Evolutionary conservation across 768 basidiomycete species (phyloP), one percentile per base, ranked within the genome.

Genomic region (Candolleomyces eurysporus): DNA sequence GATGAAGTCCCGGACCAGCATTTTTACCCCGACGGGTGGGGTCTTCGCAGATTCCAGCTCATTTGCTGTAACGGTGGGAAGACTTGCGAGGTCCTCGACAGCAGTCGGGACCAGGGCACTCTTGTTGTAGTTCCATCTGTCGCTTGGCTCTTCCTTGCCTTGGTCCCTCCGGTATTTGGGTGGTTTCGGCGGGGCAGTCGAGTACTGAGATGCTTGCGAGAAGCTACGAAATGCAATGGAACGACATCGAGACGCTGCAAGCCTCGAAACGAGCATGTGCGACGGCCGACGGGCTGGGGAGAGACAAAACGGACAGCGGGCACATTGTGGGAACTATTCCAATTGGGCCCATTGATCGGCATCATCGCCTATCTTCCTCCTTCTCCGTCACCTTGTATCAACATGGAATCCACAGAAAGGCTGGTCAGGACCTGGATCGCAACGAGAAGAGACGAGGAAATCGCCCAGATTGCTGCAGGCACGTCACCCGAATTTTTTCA

Each of bases 1-100:
- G 63, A 99, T 94, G 71, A 91, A 99, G 76, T 99, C 96, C 65
- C 97, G 21, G 36, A 89, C 88, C 40, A 98, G 87, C 93, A 98
- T 96, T 74, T 91, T 93, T 59, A 96, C 95, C 57, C 85, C 79
- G 49, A 77, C 84, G 3, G 95, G 96, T 7, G 92, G 94, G 40
- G 74, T 71, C 8, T 72, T 75, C 57, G 75, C 73, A 60, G 70
- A 73, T 65, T 87, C 86, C 62, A 95, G 73, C 59, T 87, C 82
- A 65, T 88, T 87, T 21, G 94, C 90, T 9, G 88, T 87, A 63
- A 95, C 86, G 31, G 82, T 66, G 11, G 78, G 66, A 73, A 82
- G 78, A 74, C 85, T 65, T 65, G 66, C 59, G 46, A 73, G 71
- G 55, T 79, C 75, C 8, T 72, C 73, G 62, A 78, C 72, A 53